These are phyloP conservation scores for Umbelopsis ramanniana DNA, from an alignment of 192 early-diverging fungal species.

Conservation along the genomic window DNA sequence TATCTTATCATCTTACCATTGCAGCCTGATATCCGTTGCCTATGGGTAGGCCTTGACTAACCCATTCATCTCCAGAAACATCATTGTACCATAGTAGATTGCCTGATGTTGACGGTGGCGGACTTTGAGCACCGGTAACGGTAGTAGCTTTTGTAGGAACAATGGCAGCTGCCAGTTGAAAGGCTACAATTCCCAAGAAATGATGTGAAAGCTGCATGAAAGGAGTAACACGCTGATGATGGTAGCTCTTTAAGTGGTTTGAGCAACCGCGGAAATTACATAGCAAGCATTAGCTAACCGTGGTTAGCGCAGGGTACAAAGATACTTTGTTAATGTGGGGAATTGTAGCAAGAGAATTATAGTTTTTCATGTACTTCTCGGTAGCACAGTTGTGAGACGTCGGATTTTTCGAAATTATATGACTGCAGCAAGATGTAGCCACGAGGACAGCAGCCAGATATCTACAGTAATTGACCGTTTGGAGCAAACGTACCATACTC, in stretches of 20 bases:
- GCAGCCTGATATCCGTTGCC: conserved; percentile 12
- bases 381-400: background rate
- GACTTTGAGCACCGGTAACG: background rate
- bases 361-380: background rate
- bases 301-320: background rate
- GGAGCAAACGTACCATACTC: too few species aligned
- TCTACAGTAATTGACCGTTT: too few species aligned
- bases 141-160: background rate
- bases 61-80: conserved; percentile 8
- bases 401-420: background rate
- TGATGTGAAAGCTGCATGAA: background rate
- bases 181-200: background rate
- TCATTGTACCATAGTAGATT: conserved; percentile 1
- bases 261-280: conserved; percentile 3
- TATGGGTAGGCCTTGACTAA: conserved; percentile 4
- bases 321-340: background rate
- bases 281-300: conserved; percentile 6
- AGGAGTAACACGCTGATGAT: too few species aligned
- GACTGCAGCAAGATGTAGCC: too few species aligned
- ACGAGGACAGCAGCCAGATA: too few species aligned
- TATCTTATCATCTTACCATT: background rate
- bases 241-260: too few species aligned
- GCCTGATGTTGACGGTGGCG: background rate
- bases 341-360: too few species aligned
- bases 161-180: background rate